Percentiles rank a stretch among this genome's conserved stretches.
phyloP scores from a whole-genome alignment of 352 stramenopile species.

The Pythium biforme region DNA sequence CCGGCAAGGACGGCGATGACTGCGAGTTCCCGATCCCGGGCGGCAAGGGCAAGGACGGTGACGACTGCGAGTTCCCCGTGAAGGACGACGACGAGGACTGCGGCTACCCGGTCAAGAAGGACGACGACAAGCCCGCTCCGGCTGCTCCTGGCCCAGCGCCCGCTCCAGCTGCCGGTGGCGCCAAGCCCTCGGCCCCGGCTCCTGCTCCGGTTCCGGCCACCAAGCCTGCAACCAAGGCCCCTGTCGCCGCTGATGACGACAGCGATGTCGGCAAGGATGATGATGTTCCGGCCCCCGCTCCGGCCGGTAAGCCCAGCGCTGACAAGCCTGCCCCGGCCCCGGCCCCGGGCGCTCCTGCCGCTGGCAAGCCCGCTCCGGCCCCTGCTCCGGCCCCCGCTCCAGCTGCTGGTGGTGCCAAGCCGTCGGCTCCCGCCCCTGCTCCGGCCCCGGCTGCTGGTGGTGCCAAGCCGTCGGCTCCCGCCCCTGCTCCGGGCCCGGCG shows the following conservation, averaged over 20 bases:
- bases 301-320: constrained; percentile 9
- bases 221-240: too few relatives aligned
- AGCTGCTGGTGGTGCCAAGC: constrained; percentile 9
- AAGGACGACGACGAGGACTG: constrained; percentile 3
- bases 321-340: constrained; percentile 11
- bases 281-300: too few relatives aligned
- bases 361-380: constrained; percentile 10
- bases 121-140: not conserved
- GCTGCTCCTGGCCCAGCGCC: constrained; percentile 4
- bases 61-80: constrained; percentile 17
- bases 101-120: not conserved
- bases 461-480: constrained; percentile 10
- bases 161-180: constrained; percentile 2
- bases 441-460: not conserved
- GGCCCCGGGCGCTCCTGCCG: too few relatives aligned
- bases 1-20: constrained; percentile 14
- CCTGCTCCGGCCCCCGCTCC: constrained; percentile 1
- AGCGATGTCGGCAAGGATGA: not conserved
- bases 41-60: constrained; percentile 14
- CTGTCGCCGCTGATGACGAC: not conserved
- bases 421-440: constrained; percentile 7
- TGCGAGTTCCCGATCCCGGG: constrained; percentile 24
- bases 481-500: not conserved
- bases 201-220: constrained; percentile 2
- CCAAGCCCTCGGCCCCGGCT: not conserved